A percentile compares a stretch with the other conserved stretches of the same genome.
Conservation (phyloP, 1,139 yeast species). For the Hansenula sp. region DNA sequence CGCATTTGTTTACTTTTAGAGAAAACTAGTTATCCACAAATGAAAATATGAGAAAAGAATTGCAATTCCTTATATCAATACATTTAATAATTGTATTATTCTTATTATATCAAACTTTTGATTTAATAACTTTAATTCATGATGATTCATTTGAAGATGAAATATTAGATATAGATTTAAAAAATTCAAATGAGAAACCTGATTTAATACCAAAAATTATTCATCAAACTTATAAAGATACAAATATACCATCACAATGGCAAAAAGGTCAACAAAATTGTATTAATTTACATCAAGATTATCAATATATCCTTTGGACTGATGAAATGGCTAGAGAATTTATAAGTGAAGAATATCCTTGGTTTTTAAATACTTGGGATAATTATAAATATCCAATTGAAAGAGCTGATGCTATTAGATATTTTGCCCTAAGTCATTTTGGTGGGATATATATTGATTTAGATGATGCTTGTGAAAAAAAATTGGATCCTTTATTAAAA, state of each 20-base stretch:
- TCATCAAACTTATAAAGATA: conserved; percentile 87
- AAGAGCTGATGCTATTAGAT: conserved; percentile 91
- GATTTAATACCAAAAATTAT: conserved; percentile 80
- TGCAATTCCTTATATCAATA: conserved; percentile 53
- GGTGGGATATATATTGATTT: conserved; percentile 92
- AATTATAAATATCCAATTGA: conserved; percentile 75
- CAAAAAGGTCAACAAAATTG: conserved; percentile 71
- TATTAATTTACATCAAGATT: conserved; percentile 77
- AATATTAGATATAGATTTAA: conserved; percentile 52
- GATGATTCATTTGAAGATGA: conserved; percentile 71
- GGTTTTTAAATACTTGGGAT: conserved; percentile 83
- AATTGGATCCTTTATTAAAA: conserved; percentile 72
- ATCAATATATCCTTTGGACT: conserved; percentile 86
- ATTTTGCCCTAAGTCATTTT: conserved; percentile 74
- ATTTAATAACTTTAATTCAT: conserved; percentile 67
- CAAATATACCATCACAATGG: conserved; percentile 79
- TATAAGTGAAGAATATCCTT: conserved; percentile 71
- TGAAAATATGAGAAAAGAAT: conserved; percentile 43
- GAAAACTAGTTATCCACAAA: not conserved
- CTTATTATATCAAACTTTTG: conserved; percentile 62
- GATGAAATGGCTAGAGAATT: conserved; percentile 80
- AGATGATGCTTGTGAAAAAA: conserved; percentile 81
- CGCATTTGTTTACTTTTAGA: not conserved
- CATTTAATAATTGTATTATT: conserved; percentile 53
- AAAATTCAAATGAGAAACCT: conserved; percentile 37